Evolutionary conservation across 2,329 filamentous ascomycete genomes (phyloP).

Genomic region (Epichloe gansuensis): DNA sequence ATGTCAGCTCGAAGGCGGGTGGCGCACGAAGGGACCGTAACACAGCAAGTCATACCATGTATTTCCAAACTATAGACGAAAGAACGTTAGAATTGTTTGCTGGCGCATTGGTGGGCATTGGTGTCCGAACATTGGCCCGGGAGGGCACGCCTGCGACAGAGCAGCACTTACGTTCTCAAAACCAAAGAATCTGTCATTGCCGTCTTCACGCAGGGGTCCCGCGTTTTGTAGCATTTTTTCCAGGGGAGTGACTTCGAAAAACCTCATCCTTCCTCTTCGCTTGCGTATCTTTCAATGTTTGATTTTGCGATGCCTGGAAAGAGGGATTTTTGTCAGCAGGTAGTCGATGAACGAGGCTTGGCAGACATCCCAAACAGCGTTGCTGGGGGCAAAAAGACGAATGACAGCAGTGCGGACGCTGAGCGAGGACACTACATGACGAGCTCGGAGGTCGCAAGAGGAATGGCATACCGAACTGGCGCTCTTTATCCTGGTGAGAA

Average conservation of each 20-base stretch:
- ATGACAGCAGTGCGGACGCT: background rate
- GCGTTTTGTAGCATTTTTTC: constrained; percentile 71
- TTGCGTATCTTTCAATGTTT: constrained; percentile 32
- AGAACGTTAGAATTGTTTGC: background rate
- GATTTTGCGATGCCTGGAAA: constrained; percentile 30
- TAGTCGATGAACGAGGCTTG: constrained; percentile 9
- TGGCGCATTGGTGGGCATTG: background rate
- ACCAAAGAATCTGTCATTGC: constrained; percentile 96
- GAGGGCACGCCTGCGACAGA: background rate
- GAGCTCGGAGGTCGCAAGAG: background rate
- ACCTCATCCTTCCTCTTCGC: constrained; percentile 45
- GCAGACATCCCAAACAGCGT: background rate
- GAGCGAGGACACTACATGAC: background rate
- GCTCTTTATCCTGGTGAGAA: constrained; percentile 48
- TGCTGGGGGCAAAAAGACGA: background rate
- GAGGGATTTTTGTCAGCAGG: constrained; percentile 22
- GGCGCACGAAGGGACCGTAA: background rate
- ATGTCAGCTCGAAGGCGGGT: background rate
- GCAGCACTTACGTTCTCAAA: constrained; percentile 76
- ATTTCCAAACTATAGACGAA: constrained; percentile 66
- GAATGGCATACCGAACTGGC: constrained; percentile 37
- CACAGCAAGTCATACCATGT: constrained; percentile 57
- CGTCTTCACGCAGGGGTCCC: constrained; percentile 70
- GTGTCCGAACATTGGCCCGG: background rate
- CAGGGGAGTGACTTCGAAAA: constrained; percentile 47